Evolutionary conservation across 2,329 filamentous ascomycete species (phyloP), one percentile per base, ranked within the genome.

Genomic region (Lachnellula subtilissima): DNA sequence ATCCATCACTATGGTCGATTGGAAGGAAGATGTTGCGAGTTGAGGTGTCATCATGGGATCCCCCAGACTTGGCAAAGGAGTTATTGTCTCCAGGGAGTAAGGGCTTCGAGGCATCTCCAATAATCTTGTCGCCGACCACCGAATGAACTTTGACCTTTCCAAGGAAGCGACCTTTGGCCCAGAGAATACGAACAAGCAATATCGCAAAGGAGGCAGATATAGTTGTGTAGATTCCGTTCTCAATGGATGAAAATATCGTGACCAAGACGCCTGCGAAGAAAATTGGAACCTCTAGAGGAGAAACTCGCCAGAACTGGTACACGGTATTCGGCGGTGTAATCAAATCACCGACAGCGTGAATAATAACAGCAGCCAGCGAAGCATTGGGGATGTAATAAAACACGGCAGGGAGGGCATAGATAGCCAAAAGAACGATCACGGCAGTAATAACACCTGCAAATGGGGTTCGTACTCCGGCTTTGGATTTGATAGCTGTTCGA

Each of bases 241-340:
- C 94, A 59, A 99, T 97, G 35, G 81, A 85, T 3, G 84, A 80
- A 74, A 99, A 97, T 46, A 99, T 74, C 0, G 91, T 96, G 50
- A 97, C 88, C 35, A 97, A 74, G 0, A 99, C 92, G 72, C 94
- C 94, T 12, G 89, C 82, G 65, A 97, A 93, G 79, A 97, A 99
- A 69, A 97, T 91, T 49, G 94, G 65, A 0, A 95, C 89, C 70
- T 99, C 94, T 2, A 97, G 70, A 0, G 94, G 94, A 0, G 91
- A 94, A 5, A 96, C 89, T 43, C 86, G 83, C 93, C 93, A 99
- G 75, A 97, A 99, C 67, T 94, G 88, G 72, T 96, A 96, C 12
- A 97, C 81, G 0, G 88, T 92, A 70, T 96, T 91, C 4, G 93
- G 93, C 0, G 91, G 86, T 0, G 92, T 96, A 70, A 97, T 89